phyloP scores from a whole-genome alignment of 768 basidiomycete genomes.

The Ramaria rubella region DNA sequence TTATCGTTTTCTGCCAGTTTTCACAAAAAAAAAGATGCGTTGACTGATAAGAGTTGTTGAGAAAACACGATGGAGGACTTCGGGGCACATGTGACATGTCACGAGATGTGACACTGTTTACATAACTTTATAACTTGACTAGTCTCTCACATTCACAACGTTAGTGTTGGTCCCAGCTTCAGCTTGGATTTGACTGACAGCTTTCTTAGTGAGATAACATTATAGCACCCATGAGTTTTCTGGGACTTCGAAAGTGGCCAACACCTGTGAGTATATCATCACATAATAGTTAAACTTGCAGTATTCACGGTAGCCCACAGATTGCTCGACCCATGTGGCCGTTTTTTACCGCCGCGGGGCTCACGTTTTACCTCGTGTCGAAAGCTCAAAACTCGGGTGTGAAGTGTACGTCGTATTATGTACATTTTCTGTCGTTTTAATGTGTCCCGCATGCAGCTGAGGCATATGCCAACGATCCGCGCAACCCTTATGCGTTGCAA shows the following conservation, averaged over 20 bases:
- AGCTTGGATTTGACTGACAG: not conserved
- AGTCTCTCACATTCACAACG: not conserved
- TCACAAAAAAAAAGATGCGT: no score
- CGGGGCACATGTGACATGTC: no score
- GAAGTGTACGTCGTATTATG: slow-evolving; percentile 48
- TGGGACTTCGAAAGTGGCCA: slow-evolving; percentile 77
- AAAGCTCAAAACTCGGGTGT: slow-evolving; percentile 65
- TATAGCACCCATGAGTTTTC: slow-evolving; percentile 49
- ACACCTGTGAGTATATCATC: slow-evolving; percentile 52
- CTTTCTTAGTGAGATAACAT: not conserved
- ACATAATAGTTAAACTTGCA: slow-evolving; percentile 8
- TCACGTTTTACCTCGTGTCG: slow-evolving; percentile 62
- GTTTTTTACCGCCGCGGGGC: slow-evolving; percentile 58
- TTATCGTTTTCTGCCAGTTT: no score
- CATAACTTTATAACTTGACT: no score
- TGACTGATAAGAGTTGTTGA: no score
- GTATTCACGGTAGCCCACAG: slow-evolving; percentile 30
- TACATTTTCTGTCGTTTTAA: not conserved
- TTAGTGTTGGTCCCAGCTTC: not conserved
- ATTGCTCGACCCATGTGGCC: slow-evolving; percentile 72
- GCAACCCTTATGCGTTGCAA: slow-evolving; percentile 76
- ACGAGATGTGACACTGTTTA: no score
- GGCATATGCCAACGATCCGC: slow-evolving; percentile 64
- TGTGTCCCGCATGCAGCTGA: slow-evolving; percentile 38
- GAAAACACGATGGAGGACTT: no score